These are phyloP conservation scores for Monosporozyma aerobia DNA, from an alignment of 805 yeast species.

Conservation along the genomic window DNA sequence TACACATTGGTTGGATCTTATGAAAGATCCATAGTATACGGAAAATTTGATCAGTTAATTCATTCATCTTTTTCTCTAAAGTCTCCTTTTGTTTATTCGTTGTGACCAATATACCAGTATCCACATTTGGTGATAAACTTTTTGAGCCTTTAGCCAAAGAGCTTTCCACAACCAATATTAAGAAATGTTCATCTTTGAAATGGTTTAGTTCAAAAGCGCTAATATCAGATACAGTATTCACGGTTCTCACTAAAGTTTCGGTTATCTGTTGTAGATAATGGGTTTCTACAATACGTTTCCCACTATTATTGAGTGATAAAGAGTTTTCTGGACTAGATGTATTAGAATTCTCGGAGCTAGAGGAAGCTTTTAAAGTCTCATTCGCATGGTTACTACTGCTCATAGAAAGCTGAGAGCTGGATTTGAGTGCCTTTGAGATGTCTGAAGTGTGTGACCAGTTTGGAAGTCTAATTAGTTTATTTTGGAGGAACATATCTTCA, in stretches of 20 bases:
- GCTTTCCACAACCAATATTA: constrained; percentile 80
- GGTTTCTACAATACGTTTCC: constrained; percentile 26
- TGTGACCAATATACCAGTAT: constrained; percentile 1
- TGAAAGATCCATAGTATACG: constrained; percentile 43
- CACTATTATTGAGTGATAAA: background rate
- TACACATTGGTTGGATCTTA: constrained; percentile 70
- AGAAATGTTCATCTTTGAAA: constrained; percentile 56
- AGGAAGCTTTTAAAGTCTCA: background rate
- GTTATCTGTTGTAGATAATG: constrained; percentile 84
- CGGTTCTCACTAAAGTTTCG: constrained; percentile 71
- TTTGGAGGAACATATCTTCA: constrained; percentile 83
- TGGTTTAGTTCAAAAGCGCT: constrained; percentile 66
- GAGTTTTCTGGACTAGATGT: background rate
- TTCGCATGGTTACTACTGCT: background rate
- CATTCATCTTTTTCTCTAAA: constrained; percentile 24
- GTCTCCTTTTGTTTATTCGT: constrained; percentile 12
- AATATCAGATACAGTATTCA: constrained; percentile 77
- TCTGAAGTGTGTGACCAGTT: constrained; percentile 32
- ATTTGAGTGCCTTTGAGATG: constrained; percentile 13
- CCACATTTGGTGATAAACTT: background rate
- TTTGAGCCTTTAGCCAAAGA: constrained; percentile 32
- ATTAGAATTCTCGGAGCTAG: background rate
- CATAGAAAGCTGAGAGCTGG: background rate
- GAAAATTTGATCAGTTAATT: constrained; percentile 28
- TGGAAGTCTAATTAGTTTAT: constrained; percentile 25